These are phyloP conservation scores for Plectranthus barbatus DNA, from an alignment of 257 asterid genomes.

Conservation along the genomic window DNA sequence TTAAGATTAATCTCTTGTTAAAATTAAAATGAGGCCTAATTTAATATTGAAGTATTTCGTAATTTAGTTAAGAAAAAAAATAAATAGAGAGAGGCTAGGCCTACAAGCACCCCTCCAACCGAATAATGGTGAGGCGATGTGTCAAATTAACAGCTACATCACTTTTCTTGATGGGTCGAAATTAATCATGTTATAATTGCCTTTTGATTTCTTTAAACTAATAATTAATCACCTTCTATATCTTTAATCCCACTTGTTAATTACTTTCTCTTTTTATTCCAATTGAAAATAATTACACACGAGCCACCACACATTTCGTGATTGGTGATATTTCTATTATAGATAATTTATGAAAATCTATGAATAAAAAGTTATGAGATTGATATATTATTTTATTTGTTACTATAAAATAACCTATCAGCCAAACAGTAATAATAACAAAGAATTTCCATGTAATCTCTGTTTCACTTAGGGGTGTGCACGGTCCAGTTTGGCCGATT, in stretches of 20 bases:
- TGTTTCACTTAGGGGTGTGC: too few species aligned
- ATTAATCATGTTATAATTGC: not conserved
- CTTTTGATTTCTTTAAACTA: slow-evolving; percentile 10
- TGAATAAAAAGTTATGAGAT: too few species aligned
- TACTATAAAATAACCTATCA: too few species aligned
- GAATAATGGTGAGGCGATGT: not conserved
- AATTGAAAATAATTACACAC: not conserved
- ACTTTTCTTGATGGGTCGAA: slow-evolving; percentile 11
- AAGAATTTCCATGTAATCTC: too few species aligned
- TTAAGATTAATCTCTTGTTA: too few species aligned
- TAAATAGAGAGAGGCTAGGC: not conserved
- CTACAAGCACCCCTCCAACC: slow-evolving; percentile 28
- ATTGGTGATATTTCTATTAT: not conserved
- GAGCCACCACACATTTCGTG: not conserved
- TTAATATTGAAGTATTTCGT: too few species aligned
- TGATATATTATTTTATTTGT: too few species aligned
- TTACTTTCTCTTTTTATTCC: not conserved
- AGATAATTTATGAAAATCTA: too few species aligned
- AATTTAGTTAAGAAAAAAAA: too few species aligned
- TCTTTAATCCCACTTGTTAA: not conserved
- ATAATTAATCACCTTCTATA: slow-evolving; percentile 6
- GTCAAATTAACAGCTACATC: not conserved
- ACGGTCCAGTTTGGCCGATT: too few species aligned
- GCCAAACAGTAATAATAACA: too few species aligned
- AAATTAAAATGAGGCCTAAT: too few species aligned